Evolutionary conservation across 306 rosid genomes (phyloP).

Genomic region (Acacia melanoxylon): DNA sequence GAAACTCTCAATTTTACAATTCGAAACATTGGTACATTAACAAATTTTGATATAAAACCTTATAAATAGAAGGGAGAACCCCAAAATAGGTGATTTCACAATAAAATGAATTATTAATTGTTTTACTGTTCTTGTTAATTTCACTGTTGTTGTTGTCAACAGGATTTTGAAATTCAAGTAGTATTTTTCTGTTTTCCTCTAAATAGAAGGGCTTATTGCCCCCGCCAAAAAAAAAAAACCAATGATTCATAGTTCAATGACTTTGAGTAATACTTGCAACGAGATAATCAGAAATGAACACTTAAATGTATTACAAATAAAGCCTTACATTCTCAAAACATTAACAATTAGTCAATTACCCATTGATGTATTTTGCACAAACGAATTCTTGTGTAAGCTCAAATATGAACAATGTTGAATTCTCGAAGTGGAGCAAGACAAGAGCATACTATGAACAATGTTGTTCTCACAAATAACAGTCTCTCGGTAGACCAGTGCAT

Average conservation of each 20-base stretch:
- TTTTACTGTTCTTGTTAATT: too few species aligned
- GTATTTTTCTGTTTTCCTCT: too few species aligned
- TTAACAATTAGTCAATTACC: neutral
- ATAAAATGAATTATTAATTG: too few species aligned
- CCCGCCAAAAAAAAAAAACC: neutral
- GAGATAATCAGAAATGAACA: neutral
- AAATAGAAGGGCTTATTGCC: neutral
- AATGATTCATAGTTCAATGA: neutral
- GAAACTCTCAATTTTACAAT: neutral
- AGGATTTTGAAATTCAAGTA: too few species aligned
- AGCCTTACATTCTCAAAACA: neutral
- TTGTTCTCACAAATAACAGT: conserved; percentile 7
- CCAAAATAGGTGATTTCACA: too few species aligned
- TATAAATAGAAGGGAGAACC: too few species aligned
- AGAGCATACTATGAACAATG: neutral
- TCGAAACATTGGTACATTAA: neutral
- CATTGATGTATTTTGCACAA: too few species aligned
- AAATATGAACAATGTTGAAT: neutral
- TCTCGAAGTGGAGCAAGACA: neutral
- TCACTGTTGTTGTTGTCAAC: too few species aligned
- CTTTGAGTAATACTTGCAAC: neutral
- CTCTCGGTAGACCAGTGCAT: neutral
- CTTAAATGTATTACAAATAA: neutral
- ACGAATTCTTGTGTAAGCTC: too few species aligned
- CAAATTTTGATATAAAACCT: neutral